Evolutionary conservation across 495 filamentous ascomycete species (phyloP).

Genomic region (Paragyromitra xinjiangensis): DNA sequence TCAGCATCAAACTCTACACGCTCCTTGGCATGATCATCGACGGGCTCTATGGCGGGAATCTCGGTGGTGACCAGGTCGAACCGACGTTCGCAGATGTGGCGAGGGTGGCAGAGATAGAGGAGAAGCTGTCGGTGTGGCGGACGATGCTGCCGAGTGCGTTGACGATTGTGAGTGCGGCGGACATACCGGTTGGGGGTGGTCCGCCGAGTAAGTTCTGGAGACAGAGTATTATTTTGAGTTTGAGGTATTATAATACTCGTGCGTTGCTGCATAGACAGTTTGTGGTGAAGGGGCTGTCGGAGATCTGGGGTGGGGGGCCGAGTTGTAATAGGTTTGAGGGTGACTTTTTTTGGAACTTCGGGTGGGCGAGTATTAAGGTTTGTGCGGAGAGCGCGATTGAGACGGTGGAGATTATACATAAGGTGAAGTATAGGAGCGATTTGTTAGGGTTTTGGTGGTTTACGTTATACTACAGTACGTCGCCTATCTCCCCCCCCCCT

Average conservation of each 20-base stretch:
- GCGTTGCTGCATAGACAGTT: constrained; percentile 60
- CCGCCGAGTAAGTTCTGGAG: constrained; percentile 57
- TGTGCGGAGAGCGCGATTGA: constrained; percentile 60
- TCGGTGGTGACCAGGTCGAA: constrained; percentile 57
- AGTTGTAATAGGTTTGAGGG: constrained; percentile 57
- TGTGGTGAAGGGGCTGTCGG: constrained; percentile 58
- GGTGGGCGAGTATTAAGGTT: constrained; percentile 59
- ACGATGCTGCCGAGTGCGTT: constrained; percentile 48
- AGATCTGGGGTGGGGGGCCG: constrained; percentile 56
- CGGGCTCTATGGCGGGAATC: constrained; percentile 60
- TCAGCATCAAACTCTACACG: constrained; percentile 59
- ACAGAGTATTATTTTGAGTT: constrained; percentile 58
- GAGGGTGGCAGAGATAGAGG: constrained; percentile 55
- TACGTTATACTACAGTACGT: constrained; percentile 61
- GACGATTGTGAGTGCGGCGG: constrained; percentile 49
- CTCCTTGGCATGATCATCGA: constrained; percentile 59
- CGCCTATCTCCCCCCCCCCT: not conserved
- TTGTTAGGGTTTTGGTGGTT: constrained; percentile 62
- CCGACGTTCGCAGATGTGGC: constrained; percentile 56
- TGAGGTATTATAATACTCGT: constrained; percentile 60
- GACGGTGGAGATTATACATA: constrained; percentile 59
- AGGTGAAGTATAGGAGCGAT: constrained; percentile 56
- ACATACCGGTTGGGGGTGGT: constrained; percentile 55
- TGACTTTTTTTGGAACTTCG: constrained; percentile 58
- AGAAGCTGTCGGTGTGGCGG: constrained; percentile 53